Percentiles rank a stretch among this genome's conserved stretches.
Evolutionary conservation across 1,284 basidiomycete genomes (phyloP).

Genomic region (Trichosporon coremiiforme): DNA sequence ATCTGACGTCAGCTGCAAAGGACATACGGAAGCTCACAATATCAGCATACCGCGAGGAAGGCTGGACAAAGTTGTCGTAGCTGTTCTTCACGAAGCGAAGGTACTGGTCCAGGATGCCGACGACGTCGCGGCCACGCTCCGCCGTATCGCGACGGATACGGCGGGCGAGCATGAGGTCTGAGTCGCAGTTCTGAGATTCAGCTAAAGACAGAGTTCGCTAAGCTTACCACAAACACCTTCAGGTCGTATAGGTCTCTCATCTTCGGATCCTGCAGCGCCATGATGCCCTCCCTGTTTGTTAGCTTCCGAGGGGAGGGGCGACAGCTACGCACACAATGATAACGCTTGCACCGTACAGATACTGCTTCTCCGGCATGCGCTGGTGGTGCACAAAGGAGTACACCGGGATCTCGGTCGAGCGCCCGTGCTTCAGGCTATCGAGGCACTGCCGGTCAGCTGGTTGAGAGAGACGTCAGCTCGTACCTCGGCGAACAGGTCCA

Average conservation of each 20-base stretch:
- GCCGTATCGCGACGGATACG: constrained; percentile 83
- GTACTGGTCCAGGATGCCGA: constrained; percentile 81
- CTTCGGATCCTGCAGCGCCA: constrained; percentile 78
- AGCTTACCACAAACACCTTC: constrained; percentile 64
- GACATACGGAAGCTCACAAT: constrained; percentile 63
- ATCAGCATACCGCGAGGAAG: constrained; percentile 82
- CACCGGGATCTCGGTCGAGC: constrained; percentile 70
- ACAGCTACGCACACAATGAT: constrained; percentile 68
- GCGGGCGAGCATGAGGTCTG: constrained; percentile 94
- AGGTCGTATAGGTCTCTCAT: constrained; percentile 85
- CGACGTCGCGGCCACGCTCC: constrained; percentile 82
- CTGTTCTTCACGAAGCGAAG: constrained; percentile 89
- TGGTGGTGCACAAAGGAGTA: constrained; percentile 95
- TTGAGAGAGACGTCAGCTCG: background rate
- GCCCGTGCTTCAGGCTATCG: constrained; percentile 77
- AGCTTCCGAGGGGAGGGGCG: constrained; percentile 18
- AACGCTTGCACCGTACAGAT: constrained; percentile 93
- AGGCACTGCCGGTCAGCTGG: constrained; percentile 66
- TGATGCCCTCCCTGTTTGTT: constrained; percentile 72
- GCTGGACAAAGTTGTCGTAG: constrained; percentile 92
- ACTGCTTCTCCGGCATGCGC: constrained; percentile 78
- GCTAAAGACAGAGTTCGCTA: constrained; percentile 13
- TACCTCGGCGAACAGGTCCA: constrained; percentile 78
- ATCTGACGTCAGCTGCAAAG: constrained; percentile 63
- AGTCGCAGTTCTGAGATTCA: constrained; percentile 67